Percentiles rank a stretch among this genome's conserved stretches.
These are phyloP conservation scores for Graphiopsis chlorocephala DNA, from an alignment of 2,329 filamentous ascomycete species.

Conservation along the genomic window DNA sequence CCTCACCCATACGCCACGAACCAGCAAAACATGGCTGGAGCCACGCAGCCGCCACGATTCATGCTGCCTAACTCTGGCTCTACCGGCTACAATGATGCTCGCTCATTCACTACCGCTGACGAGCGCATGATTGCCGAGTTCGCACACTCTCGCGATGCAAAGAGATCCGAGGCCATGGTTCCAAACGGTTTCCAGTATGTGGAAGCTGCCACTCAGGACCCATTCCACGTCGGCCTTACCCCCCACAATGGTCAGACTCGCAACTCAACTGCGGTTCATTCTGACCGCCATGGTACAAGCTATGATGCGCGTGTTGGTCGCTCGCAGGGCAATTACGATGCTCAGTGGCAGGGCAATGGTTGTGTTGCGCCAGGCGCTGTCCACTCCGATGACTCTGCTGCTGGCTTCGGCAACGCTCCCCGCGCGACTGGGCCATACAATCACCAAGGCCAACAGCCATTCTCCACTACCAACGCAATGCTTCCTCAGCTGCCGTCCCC, in stretches of 20 bases:
- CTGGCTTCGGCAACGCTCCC: neutral
- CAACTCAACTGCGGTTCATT: neutral
- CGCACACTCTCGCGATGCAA: neutral
- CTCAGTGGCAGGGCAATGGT: constrained; percentile 1
- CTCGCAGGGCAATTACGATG: neutral
- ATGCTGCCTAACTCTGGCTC: neutral
- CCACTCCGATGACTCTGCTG: neutral
- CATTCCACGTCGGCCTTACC: neutral
- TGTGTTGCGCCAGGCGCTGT: neutral
- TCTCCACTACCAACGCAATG: neutral
- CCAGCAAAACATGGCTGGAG: neutral
- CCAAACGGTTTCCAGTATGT: neutral
- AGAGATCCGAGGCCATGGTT: neutral
- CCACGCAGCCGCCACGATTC: neutral
- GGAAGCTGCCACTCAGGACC: neutral
- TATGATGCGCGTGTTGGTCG: neutral
- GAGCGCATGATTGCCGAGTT: constrained; percentile 9
- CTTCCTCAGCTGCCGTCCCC: constrained; percentile 1
- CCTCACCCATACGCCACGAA: neutral
- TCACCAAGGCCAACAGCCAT: neutral
- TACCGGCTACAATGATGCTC: neutral
- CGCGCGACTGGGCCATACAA: neutral
- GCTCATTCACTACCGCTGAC: constrained; percentile 10
- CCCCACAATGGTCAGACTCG: neutral
- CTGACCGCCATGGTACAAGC: neutral